Base-by-base conservation (phyloP, 345 rosid species). In the Nasturtium officinale region DNA sequence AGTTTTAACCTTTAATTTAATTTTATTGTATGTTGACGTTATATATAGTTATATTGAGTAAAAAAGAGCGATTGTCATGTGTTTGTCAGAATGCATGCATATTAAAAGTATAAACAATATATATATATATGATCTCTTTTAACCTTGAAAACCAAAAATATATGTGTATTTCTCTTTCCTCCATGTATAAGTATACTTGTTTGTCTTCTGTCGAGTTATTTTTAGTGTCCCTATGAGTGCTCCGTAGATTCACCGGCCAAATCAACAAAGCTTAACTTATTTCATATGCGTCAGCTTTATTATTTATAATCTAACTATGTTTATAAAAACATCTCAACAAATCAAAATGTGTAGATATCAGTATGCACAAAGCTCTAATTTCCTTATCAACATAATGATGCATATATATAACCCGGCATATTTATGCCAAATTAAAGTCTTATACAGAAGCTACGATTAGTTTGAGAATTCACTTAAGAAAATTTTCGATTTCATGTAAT, bases 241-340 rank as follows among this genome's bases (percentile, higher is more conserved):
- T 45, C 57, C 54, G 47, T 62, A 63, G 62, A 28, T 53, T 73
- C 64, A 63, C 47, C 70, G 70, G 38, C 70, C 77, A 63, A 54
- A 63, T 20, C 55, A 42, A 43, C 55, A 62, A 62, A 63, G 23
- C 69, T 52, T 69, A 9, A 18, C 40, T 53, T 30, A 6, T 37
- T 28, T 23, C 42, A 10, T 48, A 71, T 48, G 57, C 48, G 52
- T 71, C 59, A 60, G 40, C 30, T 40, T 13, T 16, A 37, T 15
- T 26, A 9, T 32, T 5, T 33, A 17, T 21, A 8, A 35, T 15
- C 50, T 17, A 35, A 13, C 60, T 20, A 48, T 48, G 45, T 32
- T 48, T 7, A 18, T 5, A 11, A 59, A 45, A 28, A 3, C 11
- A 29, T 29, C 6, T 46, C 12, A 30, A 33, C 21, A 15, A 20